Base-by-base conservation (phyloP, 352 stramenopile genomes). In the Phytophthora foliorum region DNA sequence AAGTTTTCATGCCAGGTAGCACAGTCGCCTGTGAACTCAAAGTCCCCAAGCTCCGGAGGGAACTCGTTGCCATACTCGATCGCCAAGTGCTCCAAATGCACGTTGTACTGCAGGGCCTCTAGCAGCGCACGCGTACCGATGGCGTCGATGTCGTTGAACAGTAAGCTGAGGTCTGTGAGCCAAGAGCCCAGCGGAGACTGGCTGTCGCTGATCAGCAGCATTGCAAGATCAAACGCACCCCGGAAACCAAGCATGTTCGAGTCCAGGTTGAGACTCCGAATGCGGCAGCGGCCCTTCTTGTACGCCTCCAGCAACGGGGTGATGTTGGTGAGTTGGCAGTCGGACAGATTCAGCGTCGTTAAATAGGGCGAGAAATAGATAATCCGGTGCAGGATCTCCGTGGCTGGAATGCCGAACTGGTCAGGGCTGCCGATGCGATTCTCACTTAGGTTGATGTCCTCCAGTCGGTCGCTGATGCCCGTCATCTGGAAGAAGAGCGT, bases 61-160 rank as follows among this genome's bases (percentile, higher is more conserved):
- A 87, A 83, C 54, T 81, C 78, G 68, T 87, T 87, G 65, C 76
- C 78, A 46, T 84, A 86, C 61, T 84, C 76, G 56, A 86, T 82
- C 17, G 73, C 73, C 17, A 86, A 64, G 58, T 84, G 74, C 58
- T 84, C 67, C 58, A 86, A 62, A 58, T 84, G 76, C 44, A 70
- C 57, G 57, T 86, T 86, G 74, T 83, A 84, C 67, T 86, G 73
- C 32, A 86, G 56, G 22, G 78, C 74, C 49, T 82, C 78, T 25
- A 86, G 49, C 65, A 86, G 56, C 11, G 78, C 76, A 52, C 78
- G 76, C 48, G 79, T 82, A 38, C 78, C 78, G 49, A 84, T 86
- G 19, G 75, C 75, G 39, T 86, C 78, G 21, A 86, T 82, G 56
- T 83, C 67, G 57, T 86, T 86, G 53, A 86, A 86, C n/a, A 86